phyloP scores from a whole-genome alignment of 2,329 filamentous ascomycete genomes.

The Ceratocystiopsis sp. region DNA sequence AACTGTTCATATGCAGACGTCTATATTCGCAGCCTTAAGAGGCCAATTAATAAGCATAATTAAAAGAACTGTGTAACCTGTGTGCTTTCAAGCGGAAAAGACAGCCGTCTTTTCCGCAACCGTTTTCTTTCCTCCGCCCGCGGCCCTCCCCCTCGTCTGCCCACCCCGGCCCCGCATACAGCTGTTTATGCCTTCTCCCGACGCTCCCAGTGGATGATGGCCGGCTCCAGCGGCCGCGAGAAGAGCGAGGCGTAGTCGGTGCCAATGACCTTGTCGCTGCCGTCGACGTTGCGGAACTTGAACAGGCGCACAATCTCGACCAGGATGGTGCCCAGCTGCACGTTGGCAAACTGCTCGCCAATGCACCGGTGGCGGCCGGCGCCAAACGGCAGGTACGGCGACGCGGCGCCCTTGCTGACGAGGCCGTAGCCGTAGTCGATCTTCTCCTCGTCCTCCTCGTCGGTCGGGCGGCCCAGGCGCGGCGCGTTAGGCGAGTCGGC shows the following conservation, averaged over 20 bases:
- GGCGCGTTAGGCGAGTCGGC: constrained; percentile 40
- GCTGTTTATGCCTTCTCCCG: constrained; percentile 27
- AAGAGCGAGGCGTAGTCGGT: constrained; percentile 57
- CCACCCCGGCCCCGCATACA: neutral
- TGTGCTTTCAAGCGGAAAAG: too few species aligned
- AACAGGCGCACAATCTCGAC: constrained; percentile 61
- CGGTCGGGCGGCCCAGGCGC: constrained; percentile 22
- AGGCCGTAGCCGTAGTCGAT: constrained; percentile 89
- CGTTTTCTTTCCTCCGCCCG: neutral
- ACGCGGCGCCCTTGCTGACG: constrained; percentile 76
- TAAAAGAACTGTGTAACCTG: too few species aligned
- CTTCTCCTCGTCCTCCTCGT: constrained; percentile 50
- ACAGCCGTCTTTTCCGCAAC: neutral
- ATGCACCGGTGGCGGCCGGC: constrained; percentile 89
- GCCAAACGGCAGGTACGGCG: constrained; percentile 86
- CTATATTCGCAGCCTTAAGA: too few species aligned
- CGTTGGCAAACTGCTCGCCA: constrained; percentile 89
- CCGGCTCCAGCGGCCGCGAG: constrained; percentile 54
- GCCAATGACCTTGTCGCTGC: constrained; percentile 49
- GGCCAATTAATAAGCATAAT: too few species aligned
- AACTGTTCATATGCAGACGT: too few species aligned
- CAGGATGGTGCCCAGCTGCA: constrained; percentile 76
- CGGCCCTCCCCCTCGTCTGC: neutral
- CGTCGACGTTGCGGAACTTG: constrained; percentile 61
- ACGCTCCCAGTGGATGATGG: constrained; percentile 59